These are phyloP conservation scores for Rhizophora apiculata DNA, from an alignment of 345 rosid species.

Conservation along the genomic window DNA sequence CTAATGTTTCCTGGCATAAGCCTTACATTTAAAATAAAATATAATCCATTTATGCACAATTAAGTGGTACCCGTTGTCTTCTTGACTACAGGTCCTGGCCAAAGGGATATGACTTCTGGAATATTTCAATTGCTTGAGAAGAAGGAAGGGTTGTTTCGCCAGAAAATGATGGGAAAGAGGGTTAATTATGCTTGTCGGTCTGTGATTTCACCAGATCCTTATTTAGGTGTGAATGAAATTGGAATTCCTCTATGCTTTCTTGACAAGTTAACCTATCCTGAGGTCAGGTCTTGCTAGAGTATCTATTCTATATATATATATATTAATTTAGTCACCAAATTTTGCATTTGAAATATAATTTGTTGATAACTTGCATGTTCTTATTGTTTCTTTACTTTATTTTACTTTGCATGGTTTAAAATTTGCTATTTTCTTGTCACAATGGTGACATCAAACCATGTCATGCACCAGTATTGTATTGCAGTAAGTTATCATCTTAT, in stretches of 20 bases:
- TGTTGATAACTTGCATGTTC: neutral
- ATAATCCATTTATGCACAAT: slow-evolving; percentile 1
- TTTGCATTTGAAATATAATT: neutral
- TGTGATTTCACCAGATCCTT: slow-evolving; percentile 99
- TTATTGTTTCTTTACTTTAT: no score
- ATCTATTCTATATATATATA: neutral
- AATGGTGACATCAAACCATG: no score
- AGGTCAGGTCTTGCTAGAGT: slow-evolving; percentile 43
- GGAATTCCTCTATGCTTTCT: slow-evolving; percentile 97
- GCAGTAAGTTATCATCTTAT: no score
- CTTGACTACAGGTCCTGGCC: slow-evolving; percentile 48
- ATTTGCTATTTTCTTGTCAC: no score
- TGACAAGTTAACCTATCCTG: slow-evolving; percentile 81
- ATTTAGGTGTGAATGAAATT: slow-evolving; percentile 91
- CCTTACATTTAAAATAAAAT: neutral
- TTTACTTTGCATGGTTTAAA: no score
- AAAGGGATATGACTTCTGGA: slow-evolving; percentile 59
- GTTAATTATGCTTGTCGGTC: slow-evolving; percentile 97
- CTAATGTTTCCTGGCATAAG: neutral
- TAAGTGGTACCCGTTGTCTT: slow-evolving; percentile 5
- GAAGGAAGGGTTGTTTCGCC: slow-evolving; percentile 95
- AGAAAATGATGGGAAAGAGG: slow-evolving; percentile 99
- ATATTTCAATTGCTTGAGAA: slow-evolving; percentile 92
- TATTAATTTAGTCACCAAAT: neutral
- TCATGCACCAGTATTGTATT: no score